Conservation (phyloP, 2,329 filamentous ascomycete species). For the Arthrobotrys musiformis region DNA sequence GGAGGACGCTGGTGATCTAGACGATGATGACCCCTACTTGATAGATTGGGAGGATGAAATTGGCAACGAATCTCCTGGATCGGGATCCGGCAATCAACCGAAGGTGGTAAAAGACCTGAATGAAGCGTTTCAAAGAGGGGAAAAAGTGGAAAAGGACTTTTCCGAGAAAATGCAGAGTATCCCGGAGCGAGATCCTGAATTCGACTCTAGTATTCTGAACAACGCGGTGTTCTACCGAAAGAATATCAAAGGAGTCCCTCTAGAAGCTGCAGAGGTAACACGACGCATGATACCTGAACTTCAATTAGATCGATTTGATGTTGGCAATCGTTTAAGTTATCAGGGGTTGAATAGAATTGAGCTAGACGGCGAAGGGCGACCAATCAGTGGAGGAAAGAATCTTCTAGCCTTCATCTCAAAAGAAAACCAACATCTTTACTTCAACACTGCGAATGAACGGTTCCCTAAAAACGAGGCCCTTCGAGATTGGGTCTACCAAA, state of each 20-base stretch:
- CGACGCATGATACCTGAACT: neutral
- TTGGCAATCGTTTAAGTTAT: neutral
- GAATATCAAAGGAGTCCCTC: neutral
- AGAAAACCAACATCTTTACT: neutral
- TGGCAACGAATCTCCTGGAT: too few species aligned
- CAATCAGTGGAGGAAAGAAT: neutral
- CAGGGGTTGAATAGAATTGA: neutral
- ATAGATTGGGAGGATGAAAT: too few species aligned
- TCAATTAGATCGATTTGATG: neutral
- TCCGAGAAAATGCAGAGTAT: neutral
- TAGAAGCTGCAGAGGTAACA: neutral
- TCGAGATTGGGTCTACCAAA: neutral
- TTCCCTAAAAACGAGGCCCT: neutral
- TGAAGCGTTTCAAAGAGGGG: neutral
- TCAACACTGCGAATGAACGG: neutral
- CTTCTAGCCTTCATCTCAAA: neutral
- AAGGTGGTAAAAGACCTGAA: too few species aligned
- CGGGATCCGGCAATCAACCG: too few species aligned
- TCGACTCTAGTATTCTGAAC: neutral
- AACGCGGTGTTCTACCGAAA: neutral
- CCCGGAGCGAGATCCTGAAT: neutral
- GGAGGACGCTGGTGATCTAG: neutral
- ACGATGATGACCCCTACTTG: neutral
- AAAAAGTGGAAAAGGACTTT: neutral
- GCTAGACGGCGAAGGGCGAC: neutral